Evolutionary conservation across 345 rosid genomes (phyloP), one percentile per base, ranked within the genome.

Genomic region (Hirschfeldia incana): DNA sequence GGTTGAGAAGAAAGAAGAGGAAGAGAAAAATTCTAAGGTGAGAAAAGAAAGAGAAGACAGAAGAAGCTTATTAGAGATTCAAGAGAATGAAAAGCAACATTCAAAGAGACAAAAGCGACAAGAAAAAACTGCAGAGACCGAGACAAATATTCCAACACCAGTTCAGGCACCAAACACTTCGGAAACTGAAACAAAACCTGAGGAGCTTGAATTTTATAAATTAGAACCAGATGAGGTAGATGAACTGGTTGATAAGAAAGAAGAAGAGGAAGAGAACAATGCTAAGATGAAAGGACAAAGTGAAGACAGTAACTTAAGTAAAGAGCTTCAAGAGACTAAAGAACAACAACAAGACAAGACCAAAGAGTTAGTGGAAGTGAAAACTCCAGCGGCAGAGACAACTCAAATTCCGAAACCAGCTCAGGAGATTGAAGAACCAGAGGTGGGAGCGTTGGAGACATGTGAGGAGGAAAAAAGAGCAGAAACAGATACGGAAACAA

Each of bases 311-410:
- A 77, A 6, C 76, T 53, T 61, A 37, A n/a, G 0, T 17, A 72
- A 58, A 63, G 6, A 63, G 62, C 61, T 78, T 65, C 36, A 65
- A 57, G 81, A 72, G 60, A 55, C 12, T 11, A 46, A 57, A 71
- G 60, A 39, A 53, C 34, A 70, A 37, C 59, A 64, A 9, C 33
- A 70, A 64, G 81, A 57, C 30, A 8, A 21, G 17, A 21, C 30
- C 3, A 32, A 55, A 66, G 72, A 42, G 26, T 39, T 72, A 29
- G 51, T 28, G 44, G 67, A 65, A 65, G 81, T 57, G 66, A 5
- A 71, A 71, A 17, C 26, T 71, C 32, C 63, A 17, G 63, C 6
- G 33, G 49, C 62, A 4, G 77, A 58, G 67, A 57, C 8, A 30
- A 64, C 2, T 8, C 10, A 37, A 1, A 30, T 7, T 75, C 42